Evolutionary conservation across 345 rosid genomes (phyloP).

Genomic region (Mangifera indica): DNA sequence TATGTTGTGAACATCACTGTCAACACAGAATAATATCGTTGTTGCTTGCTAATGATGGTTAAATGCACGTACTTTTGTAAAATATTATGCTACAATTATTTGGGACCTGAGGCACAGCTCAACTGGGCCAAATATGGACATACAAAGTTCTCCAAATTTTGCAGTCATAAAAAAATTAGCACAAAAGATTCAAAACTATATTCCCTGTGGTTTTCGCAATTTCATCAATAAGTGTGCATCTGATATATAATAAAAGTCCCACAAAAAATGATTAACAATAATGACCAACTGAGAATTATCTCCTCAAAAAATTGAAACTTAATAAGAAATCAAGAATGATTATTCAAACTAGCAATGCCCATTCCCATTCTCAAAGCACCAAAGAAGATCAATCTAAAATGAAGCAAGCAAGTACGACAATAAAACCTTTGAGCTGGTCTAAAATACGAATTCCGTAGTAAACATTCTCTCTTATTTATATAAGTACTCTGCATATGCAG

Average conservation of each 20-base stretch:
- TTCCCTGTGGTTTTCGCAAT: not conserved
- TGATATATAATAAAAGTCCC: not conserved
- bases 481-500: slow-evolving; percentile 34
- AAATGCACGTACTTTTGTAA: not conserved
- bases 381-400: not conserved
- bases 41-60: not conserved
- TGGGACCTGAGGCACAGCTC: not conserved
- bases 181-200: not conserved
- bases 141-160: not conserved
- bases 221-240: not conserved
- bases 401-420: not conserved
- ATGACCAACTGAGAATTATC: not conserved
- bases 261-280: not conserved
- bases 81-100: not conserved
- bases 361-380: not conserved
- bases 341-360: not conserved
- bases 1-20: not conserved
- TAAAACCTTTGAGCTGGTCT: slow-evolving; percentile 35
- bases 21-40: not conserved
- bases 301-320: not conserved
- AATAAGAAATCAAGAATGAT: too few species aligned
- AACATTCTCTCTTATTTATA: slow-evolving; percentile 19
- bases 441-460: slow-evolving; percentile 23
- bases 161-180: not conserved
- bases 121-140: not conserved